Evolutionary conservation across 495 filamentous ascomycete genomes (phyloP).

Genomic region (Lindgomyces ingoldianus): DNA sequence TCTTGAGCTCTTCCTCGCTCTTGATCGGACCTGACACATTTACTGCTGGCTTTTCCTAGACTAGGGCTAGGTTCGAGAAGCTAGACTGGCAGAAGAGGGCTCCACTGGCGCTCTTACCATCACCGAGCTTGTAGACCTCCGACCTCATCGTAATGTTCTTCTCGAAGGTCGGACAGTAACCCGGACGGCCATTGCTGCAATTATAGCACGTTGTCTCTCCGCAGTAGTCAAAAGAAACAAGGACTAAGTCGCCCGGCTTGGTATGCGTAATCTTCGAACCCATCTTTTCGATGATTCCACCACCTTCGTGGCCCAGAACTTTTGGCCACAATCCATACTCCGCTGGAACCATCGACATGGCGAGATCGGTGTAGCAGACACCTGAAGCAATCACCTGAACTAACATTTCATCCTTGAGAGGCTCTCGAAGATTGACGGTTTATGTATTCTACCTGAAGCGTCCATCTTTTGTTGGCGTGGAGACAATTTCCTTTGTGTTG

Average conservation of each 20-base stretch:
- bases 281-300: slow-evolving; percentile 12
- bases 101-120: neutral
- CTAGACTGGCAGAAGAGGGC: slow-evolving; percentile 17
- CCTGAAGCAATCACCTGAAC: slow-evolving; percentile 18
- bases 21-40: slow-evolving; percentile 10
- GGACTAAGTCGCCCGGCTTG: slow-evolving; percentile 13
- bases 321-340: slow-evolving; percentile 15
- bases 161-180: neutral
- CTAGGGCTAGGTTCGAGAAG: slow-evolving; percentile 13
- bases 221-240: slow-evolving; percentile 22
- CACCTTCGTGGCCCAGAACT: slow-evolving; percentile 26
- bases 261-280: slow-evolving; percentile 10
- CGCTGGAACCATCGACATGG: slow-evolving; percentile 4
- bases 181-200: neutral
- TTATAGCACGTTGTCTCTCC: neutral
- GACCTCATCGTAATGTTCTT: neutral
- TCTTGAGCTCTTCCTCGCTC: slow-evolving; percentile 23
- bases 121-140: neutral
- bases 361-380: slow-evolving; percentile 21
- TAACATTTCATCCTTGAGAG: slow-evolving; percentile 1
- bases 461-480: slow-evolving; percentile 9
- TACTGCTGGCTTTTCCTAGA: neutral
- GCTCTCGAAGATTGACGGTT: slow-evolving; percentile 3
- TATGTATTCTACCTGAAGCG: slow-evolving; percentile 6
- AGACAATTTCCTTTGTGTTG: slow-evolving; percentile 9